Evolutionary conservation across 345 rosid genomes (phyloP).

Genomic region (Nasturtium officinale): DNA sequence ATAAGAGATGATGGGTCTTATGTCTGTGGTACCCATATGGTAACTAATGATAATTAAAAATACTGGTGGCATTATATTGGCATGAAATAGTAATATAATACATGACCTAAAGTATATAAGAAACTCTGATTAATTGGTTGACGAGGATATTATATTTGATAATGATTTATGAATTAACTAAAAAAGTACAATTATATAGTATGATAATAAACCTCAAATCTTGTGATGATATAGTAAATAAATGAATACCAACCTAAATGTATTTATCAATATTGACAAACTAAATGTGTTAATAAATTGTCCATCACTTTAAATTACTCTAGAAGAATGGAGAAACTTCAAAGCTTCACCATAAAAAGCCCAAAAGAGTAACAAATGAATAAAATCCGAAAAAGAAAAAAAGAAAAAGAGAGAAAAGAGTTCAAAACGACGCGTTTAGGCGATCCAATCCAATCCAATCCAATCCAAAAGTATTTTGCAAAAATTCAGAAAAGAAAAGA

Average conservation of each 20-base stretch:
- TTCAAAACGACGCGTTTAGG: constrained; percentile 27
- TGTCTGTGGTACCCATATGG: too few species aligned
- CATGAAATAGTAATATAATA: too few species aligned
- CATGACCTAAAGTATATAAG: too few species aligned
- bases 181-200: background rate
- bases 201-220: background rate
- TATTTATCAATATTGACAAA: background rate
- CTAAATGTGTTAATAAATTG: background rate
- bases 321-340: background rate
- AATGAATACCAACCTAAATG: background rate
- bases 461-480: background rate
- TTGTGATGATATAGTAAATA: background rate
- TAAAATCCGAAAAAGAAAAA: background rate
- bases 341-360: background rate
- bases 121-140: background rate
- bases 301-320: background rate
- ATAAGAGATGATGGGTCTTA: too few species aligned
- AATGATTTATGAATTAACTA: background rate
- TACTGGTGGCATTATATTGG: too few species aligned
- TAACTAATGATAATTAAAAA: too few species aligned
- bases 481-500: constrained; percentile 3
- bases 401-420: background rate
- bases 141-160: background rate
- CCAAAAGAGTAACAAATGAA: background rate
- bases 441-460: constrained; percentile 41